These are phyloP conservation scores for Aspergillus incahuasiensis DNA, from an alignment of 495 filamentous ascomycete genomes.

Conservation along the genomic window DNA sequence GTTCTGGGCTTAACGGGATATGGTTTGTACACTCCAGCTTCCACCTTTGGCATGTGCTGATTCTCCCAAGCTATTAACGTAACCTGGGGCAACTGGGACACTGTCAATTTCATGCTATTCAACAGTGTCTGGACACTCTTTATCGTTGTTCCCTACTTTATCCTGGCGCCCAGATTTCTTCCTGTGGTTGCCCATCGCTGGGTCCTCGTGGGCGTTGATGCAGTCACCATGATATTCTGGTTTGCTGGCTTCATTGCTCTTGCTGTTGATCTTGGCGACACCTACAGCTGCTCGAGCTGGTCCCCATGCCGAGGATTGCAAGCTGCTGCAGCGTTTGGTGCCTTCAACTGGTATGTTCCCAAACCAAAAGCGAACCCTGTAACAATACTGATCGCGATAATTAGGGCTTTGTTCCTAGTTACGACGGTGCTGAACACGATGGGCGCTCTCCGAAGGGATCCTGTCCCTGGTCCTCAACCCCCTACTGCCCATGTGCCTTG, in stretches of 20 bases:
- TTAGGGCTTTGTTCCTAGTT: constrained; percentile 48
- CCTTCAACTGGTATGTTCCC: constrained; percentile 51
- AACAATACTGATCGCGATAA: constrained; percentile 5
- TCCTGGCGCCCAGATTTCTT: constrained; percentile 56
- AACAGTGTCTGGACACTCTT: constrained; percentile 64
- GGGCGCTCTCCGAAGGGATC: constrained; percentile 12
- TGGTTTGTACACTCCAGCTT: constrained; percentile 40
- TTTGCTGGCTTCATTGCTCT: constrained; percentile 77
- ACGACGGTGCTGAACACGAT: constrained; percentile 35
- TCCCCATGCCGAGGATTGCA: constrained; percentile 45
- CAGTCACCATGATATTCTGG: constrained; percentile 81
- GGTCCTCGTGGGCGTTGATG: constrained; percentile 60
- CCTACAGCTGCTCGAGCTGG: constrained; percentile 37
- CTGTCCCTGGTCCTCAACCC: constrained; percentile 8
- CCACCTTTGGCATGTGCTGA: constrained; percentile 5
- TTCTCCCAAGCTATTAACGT: constrained; percentile 27
- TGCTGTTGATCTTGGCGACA: constrained; percentile 52
- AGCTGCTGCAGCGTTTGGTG: constrained; percentile 50
- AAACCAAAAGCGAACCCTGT: background rate
- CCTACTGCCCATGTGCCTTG: constrained; percentile 7
- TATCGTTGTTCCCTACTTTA: constrained; percentile 61
- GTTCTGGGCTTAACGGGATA: constrained; percentile 69
- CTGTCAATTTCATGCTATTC: constrained; percentile 71
- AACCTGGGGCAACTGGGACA: constrained; percentile 19
- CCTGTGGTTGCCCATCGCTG: constrained; percentile 54